These are phyloP conservation scores for Solanum lycopersicoides DNA, from an alignment of 257 asterid species.

Conservation along the genomic window DNA sequence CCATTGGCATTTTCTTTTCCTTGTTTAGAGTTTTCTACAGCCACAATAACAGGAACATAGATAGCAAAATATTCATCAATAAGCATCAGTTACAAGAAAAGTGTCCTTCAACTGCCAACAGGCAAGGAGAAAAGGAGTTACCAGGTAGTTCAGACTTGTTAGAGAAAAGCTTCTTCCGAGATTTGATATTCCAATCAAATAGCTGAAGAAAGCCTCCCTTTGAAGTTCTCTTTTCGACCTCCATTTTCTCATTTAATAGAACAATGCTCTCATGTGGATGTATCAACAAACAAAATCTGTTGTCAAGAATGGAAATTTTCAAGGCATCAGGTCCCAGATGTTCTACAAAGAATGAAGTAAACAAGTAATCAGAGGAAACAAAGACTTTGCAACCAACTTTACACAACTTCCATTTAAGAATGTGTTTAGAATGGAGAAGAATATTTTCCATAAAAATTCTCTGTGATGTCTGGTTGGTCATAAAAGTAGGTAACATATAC, in stretches of 20 bases:
- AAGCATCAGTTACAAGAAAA: background rate
- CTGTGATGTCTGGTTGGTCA: background rate
- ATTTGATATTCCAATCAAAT: conserved; percentile 92
- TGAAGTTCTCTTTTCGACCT: conserved; percentile 66
- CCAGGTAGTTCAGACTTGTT: conserved; percentile 68
- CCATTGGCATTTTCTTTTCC: conserved; percentile 44
- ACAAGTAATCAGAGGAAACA: background rate
- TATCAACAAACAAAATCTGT: conserved; percentile 16
- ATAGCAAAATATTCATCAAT: background rate
- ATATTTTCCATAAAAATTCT: background rate
- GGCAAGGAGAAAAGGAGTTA: conserved; percentile 16
- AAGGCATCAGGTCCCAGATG: background rate
- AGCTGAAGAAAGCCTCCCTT: conserved; percentile 90
- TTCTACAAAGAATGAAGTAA: background rate
- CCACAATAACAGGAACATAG: conserved; percentile 6
- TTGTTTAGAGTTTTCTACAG: conserved; percentile 53
- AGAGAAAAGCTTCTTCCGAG: conserved; percentile 87
- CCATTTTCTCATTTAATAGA: conserved; percentile 42
- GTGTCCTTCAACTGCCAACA: background rate
- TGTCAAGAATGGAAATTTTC: background rate
- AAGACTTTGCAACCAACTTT: background rate
- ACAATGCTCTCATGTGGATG: background rate
- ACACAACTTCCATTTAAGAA: background rate
- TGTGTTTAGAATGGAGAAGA: background rate
- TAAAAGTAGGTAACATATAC: background rate